A percentile compares a stretch with the other conserved stretches of the same genome.
Conservation (phyloP, 805 yeast genomes). For the Starmerella cellae region DNA sequence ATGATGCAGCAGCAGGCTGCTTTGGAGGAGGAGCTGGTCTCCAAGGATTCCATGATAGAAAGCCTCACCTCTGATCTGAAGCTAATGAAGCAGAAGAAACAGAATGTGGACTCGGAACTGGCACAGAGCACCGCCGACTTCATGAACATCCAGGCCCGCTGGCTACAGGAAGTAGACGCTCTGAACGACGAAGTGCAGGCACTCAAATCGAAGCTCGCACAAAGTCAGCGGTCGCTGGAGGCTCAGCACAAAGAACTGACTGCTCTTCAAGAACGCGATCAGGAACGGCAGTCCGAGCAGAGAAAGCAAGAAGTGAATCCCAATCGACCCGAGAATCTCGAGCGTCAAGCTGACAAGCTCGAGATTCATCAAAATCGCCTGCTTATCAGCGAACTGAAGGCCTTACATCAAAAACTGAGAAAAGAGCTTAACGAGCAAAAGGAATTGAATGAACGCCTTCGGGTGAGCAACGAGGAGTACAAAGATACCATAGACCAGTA, state of each 20-base stretch:
- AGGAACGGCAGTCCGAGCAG: slow-evolving; percentile 2
- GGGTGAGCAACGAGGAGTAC: slow-evolving; percentile 27
- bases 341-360: slow-evolving; percentile 18
- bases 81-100: slow-evolving; percentile 15
- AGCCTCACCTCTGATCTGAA: slow-evolving; percentile 18
- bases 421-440: slow-evolving; percentile 40
- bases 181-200: slow-evolving; percentile 19
- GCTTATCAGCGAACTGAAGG: slow-evolving; percentile 24
- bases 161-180: slow-evolving; percentile 15
- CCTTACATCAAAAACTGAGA: slow-evolving; percentile 20
- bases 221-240: slow-evolving; percentile 1
- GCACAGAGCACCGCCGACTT: slow-evolving; percentile 24
- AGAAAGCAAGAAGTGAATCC: background rate
- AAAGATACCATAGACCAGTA: slow-evolving; percentile 20
- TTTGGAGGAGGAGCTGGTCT: slow-evolving; percentile 24
- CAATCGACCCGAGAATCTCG: slow-evolving; percentile 3
- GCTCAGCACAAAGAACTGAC: slow-evolving; percentile 1
- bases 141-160: slow-evolving; percentile 23
- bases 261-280: slow-evolving; percentile 1
- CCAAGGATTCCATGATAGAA: slow-evolving; percentile 17
- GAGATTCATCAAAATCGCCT: slow-evolving; percentile 20
- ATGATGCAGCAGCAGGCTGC: slow-evolving; percentile 6
- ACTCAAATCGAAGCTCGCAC: slow-evolving; percentile 10
- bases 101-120: slow-evolving; percentile 21
- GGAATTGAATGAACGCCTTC: slow-evolving; percentile 40